These are phyloP conservation scores for Limonium bicolor DNA, from an alignment of 148 eudicot genomes.

Conservation along the genomic window DNA sequence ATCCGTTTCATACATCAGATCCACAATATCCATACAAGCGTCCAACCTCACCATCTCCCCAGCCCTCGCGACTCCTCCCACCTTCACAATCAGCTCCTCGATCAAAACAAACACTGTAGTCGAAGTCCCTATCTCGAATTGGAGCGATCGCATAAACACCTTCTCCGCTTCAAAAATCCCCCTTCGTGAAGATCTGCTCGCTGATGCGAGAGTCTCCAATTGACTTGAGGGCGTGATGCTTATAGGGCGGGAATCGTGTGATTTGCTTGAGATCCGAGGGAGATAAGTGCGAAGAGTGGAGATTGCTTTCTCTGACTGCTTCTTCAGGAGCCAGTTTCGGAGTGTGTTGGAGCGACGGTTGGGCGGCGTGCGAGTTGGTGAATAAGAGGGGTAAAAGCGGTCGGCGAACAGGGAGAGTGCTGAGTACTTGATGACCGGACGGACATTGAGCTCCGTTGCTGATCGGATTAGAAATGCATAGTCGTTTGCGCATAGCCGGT, in stretches of 20 bases:
- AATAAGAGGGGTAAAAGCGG: constrained; percentile 47
- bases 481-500: constrained; percentile 11
- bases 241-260: constrained; percentile 46
- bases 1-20: constrained; percentile 68
- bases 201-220: constrained; percentile 37
- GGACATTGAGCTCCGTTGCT: constrained; percentile 32
- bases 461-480: constrained; percentile 36
- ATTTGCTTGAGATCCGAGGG: constrained; percentile 80
- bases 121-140: constrained; percentile 51
- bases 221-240: constrained; percentile 38
- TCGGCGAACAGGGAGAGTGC: constrained; percentile 63
- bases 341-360: neutral
- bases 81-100: constrained; percentile 44
- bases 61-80: constrained; percentile 45
- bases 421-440: constrained; percentile 60
- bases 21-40: constrained; percentile 68
- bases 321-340: constrained; percentile 36
- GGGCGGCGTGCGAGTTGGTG: no score
- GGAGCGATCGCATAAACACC: constrained; percentile 27
- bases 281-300: constrained; percentile 68
- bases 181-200: constrained; percentile 57
- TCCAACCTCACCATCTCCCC: constrained; percentile 50
- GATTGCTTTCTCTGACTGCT: constrained; percentile 38
- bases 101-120: constrained; percentile 28
- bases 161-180: constrained; percentile 71